These are phyloP conservation scores for Sechiopsis laciniata DNA, from an alignment of 306 rosid genomes.

Conservation along the genomic window DNA sequence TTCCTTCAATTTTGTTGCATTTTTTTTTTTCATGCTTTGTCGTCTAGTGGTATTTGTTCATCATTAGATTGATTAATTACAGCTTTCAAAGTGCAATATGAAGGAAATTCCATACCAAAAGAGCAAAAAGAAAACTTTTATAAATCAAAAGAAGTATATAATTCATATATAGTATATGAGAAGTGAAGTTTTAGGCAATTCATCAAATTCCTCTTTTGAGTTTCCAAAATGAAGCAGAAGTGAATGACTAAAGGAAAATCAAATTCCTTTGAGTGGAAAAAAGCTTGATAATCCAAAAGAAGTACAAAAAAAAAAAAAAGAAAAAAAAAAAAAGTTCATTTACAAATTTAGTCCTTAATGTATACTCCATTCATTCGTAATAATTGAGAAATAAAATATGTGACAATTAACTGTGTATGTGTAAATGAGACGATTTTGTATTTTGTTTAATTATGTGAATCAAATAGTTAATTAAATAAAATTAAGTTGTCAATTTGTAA, in stretches of 20 bases:
- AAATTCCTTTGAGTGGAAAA: not conserved
- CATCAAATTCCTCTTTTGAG: not conserved
- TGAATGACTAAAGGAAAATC: not conserved
- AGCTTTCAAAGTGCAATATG: conserved; percentile 1
- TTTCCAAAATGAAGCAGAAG: not conserved
- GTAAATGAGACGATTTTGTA: too few species aligned
- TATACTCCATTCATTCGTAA: too few species aligned
- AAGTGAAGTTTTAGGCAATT: not conserved
- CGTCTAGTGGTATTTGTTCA: not conserved
- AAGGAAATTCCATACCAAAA: not conserved
- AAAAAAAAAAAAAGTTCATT: too few species aligned
- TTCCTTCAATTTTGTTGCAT: not conserved
- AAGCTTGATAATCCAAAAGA: too few species aligned
- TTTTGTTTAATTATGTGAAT: too few species aligned
- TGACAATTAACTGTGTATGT: too few species aligned
- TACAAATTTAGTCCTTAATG: too few species aligned
- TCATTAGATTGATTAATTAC: not conserved
- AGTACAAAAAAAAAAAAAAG: too few species aligned
- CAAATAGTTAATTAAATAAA: too few species aligned
- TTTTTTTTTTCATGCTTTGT: not conserved
- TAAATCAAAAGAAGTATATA: conserved; percentile 1
- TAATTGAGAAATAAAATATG: too few species aligned
- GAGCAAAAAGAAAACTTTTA: not conserved
- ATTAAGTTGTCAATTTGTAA: too few species aligned
- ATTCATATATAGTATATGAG: not conserved